Conservation (phyloP, 495 filamentous ascomycete genomes). For the Terfezia claveryi region DNA sequence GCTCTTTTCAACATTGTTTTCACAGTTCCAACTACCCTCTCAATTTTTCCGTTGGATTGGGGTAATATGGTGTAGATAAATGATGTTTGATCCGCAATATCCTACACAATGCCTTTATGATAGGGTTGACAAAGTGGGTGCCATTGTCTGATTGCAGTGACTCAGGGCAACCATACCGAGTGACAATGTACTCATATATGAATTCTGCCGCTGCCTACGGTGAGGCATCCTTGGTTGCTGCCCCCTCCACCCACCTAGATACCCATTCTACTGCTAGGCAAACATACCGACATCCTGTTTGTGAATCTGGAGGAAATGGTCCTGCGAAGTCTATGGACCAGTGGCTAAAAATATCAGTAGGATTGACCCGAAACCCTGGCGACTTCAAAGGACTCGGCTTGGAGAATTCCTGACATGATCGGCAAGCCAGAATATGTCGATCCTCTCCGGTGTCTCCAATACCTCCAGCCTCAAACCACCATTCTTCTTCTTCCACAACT, state of each 20-base stretch:
- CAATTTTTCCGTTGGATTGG: not conserved
- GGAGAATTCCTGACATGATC: too few species aligned
- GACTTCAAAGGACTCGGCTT: too few species aligned
- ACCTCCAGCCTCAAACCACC: too few species aligned
- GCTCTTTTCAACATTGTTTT: not conserved
- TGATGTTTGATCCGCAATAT: not conserved
- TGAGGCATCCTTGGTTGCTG: not conserved
- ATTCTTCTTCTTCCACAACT: too few species aligned
- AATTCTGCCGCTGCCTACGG: not conserved
- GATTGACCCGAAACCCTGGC: too few species aligned
- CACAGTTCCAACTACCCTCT: not conserved
- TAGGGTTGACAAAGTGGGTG: not conserved
- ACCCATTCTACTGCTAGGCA: not conserved
- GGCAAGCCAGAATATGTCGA: too few species aligned
- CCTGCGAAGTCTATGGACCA: not conserved
- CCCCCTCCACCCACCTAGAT: not conserved
- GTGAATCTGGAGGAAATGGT: not conserved
- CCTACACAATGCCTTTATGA: not conserved
- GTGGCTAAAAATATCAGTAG: not conserved
- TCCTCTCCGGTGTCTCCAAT: too few species aligned
- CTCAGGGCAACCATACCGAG: not conserved
- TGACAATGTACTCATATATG: not conserved
- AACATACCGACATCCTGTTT: not conserved
- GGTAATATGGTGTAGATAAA: not conserved
- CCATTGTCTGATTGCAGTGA: not conserved